Conservation (phyloP, 2,329 filamentous ascomycete genomes). For the Aspergillus tanneri region DNA sequence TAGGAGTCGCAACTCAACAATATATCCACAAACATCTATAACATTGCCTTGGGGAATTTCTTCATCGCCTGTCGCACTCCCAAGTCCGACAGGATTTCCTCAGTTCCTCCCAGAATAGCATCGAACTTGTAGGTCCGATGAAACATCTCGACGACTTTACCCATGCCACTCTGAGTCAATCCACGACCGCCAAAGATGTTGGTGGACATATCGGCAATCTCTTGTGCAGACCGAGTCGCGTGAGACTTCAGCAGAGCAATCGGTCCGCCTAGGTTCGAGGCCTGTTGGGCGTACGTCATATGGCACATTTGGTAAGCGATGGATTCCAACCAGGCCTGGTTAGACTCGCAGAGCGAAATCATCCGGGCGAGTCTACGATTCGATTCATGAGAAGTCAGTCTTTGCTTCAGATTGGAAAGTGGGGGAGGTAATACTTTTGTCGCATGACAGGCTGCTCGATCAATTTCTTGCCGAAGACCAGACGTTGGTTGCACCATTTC, state of each 20-base stretch:
- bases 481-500: constrained; percentile 84
- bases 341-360: constrained; percentile 78
- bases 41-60: constrained; percentile 78
- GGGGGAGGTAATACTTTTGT: constrained; percentile 60
- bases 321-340: constrained; percentile 80
- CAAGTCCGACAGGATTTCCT: constrained; percentile 78
- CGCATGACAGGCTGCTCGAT: constrained; percentile 79
- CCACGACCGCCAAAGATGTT: constrained; percentile 85
- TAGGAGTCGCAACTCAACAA: neutral
- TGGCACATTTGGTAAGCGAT: constrained; percentile 86
- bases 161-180: constrained; percentile 80
- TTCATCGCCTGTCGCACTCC: constrained; percentile 82
- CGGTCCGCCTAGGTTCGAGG: constrained; percentile 72
- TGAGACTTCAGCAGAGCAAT: constrained; percentile 81
- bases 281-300: constrained; percentile 76
- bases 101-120: constrained; percentile 73
- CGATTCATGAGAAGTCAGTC: constrained; percentile 3
- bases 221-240: constrained; percentile 72
- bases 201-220: constrained; percentile 78
- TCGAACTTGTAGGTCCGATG: constrained; percentile 81
- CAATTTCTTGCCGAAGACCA: constrained; percentile 79
- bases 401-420: neutral
- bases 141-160: constrained; percentile 78
- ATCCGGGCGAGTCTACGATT: constrained; percentile 69
- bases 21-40: constrained; percentile 52